Conservation (phyloP, 371 early-diverging fungal genomes). For the Mucor indicus region DNA sequence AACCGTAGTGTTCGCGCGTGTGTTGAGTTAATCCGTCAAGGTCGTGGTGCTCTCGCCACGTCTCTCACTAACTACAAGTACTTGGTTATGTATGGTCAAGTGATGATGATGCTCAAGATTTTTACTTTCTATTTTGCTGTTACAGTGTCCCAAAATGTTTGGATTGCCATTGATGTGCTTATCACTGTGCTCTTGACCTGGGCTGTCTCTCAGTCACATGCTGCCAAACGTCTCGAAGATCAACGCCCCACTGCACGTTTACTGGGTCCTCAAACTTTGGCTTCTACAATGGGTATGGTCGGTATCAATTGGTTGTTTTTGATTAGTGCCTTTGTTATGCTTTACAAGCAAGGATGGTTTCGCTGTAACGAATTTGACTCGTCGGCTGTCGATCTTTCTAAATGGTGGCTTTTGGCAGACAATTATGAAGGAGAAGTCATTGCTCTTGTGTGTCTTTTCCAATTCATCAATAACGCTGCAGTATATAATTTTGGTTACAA, state of each 20-base stretch:
- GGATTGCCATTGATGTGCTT: constrained; percentile 73
- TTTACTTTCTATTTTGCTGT: constrained; percentile 58
- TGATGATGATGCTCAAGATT: constrained; percentile 68
- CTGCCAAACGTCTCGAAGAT: constrained; percentile 50
- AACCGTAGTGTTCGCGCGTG: constrained; percentile 64
- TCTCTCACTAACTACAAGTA: constrained; percentile 78
- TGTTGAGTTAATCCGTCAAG: constrained; percentile 71
- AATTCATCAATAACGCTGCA: constrained; percentile 61
- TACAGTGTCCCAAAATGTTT: constrained; percentile 55
- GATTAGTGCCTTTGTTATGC: constrained; percentile 42
- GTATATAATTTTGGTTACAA: constrained; percentile 66
- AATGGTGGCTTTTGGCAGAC: constrained; percentile 78
- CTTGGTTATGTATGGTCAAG: constrained; percentile 67
- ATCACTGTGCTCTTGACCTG: constrained; percentile 62
- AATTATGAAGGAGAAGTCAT: constrained; percentile 66
- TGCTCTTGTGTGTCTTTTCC: constrained; percentile 54
- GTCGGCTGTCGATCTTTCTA: constrained; percentile 54
- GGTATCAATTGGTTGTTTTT: constrained; percentile 63
- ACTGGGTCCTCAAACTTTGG: constrained; percentile 66
- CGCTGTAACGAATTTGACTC: constrained; percentile 71
- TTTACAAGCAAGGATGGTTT: constrained; percentile 68
- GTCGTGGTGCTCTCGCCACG: constrained; percentile 75
- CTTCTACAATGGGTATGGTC: constrained; percentile 65
- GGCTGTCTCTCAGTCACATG: constrained; percentile 64
- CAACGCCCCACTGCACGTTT: constrained; percentile 70